Evolutionary conservation across 2,329 filamentous ascomycete genomes (phyloP).

Genomic region (Botrytis tulipae): DNA sequence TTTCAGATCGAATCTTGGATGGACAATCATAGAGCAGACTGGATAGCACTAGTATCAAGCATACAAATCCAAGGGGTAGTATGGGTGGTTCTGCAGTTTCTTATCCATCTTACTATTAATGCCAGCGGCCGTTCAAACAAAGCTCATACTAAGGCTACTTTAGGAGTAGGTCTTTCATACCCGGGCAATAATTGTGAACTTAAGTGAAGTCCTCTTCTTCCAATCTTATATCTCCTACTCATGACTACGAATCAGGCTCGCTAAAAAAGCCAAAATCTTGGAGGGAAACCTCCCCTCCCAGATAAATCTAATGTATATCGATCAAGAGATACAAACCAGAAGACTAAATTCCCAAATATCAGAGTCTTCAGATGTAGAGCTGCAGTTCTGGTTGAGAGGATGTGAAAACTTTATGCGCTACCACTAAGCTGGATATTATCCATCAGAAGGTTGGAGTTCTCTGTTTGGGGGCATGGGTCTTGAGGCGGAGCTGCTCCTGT

Average conservation of each 20-base stretch:
- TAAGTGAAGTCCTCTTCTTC: neutral
- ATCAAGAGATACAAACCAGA: neutral
- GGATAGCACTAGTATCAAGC: neutral
- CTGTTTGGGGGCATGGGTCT: neutral
- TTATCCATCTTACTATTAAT: neutral
- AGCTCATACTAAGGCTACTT: neutral
- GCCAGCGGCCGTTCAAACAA: neutral
- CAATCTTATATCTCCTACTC: neutral
- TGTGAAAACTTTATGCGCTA: neutral
- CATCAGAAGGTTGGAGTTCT: neutral
- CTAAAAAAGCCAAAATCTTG: neutral
- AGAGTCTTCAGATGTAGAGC: neutral
- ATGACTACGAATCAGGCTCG: neutral
- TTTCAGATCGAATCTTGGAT: neutral
- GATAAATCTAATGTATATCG: neutral
- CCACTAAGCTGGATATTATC: neutral
- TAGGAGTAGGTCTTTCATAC: neutral
- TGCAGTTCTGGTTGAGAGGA: neutral
- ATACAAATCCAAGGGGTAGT: neutral
- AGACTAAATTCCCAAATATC: neutral
- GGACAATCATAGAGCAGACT: neutral
- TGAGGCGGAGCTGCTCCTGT: neutral
- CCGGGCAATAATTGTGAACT: neutral
- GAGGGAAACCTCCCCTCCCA: fast-evolving
- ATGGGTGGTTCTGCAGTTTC: neutral